Percentiles rank a stretch among this genome's conserved stretches.
Conservation (phyloP, 1,139 yeast genomes). For the Lodderomyces elongisporus region DNA sequence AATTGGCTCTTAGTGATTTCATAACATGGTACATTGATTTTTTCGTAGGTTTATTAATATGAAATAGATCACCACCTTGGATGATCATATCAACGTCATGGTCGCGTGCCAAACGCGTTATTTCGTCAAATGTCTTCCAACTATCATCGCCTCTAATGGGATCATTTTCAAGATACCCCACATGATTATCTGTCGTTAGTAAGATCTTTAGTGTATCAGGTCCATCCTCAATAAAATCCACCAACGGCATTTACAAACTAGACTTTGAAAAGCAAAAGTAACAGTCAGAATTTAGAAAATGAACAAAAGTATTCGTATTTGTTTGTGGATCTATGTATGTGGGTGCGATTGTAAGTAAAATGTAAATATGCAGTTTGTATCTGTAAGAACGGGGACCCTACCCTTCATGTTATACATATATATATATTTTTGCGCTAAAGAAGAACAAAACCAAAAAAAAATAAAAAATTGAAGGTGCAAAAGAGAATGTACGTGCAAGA, state of each 20-base stretch:
- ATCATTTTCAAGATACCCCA: constrained; percentile 86
- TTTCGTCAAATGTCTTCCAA: constrained; percentile 82
- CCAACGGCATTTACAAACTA: constrained; percentile 46
- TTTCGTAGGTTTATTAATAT: constrained; percentile 82
- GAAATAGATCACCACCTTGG: constrained; percentile 93
- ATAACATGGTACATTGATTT: constrained; percentile 83
- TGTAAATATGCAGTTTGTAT: too few species aligned
- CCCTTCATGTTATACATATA: background rate
- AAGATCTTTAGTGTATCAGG: constrained; percentile 69
- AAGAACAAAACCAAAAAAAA: too few species aligned
- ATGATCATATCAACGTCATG: constrained; percentile 82
- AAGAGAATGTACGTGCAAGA: too few species aligned
- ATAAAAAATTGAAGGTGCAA: too few species aligned
- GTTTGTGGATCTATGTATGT: too few species aligned
- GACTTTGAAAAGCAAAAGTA: too few species aligned
- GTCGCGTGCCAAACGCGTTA: constrained; percentile 65
- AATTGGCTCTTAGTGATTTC: constrained; percentile 61
- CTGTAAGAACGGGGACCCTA: too few species aligned
- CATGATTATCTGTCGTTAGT: constrained; percentile 93
- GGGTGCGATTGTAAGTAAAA: too few species aligned
- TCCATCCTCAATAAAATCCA: constrained; percentile 34
- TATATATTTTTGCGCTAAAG: too few species aligned
- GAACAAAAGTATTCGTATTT: too few species aligned
- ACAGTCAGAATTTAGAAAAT: too few species aligned
- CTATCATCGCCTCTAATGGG: constrained; percentile 90